A percentile compares a stretch with the other conserved stretches of the same genome.
Evolutionary conservation across 2,329 filamentous ascomycete genomes (phyloP).

Genomic region (Penicillium paneum): DNA sequence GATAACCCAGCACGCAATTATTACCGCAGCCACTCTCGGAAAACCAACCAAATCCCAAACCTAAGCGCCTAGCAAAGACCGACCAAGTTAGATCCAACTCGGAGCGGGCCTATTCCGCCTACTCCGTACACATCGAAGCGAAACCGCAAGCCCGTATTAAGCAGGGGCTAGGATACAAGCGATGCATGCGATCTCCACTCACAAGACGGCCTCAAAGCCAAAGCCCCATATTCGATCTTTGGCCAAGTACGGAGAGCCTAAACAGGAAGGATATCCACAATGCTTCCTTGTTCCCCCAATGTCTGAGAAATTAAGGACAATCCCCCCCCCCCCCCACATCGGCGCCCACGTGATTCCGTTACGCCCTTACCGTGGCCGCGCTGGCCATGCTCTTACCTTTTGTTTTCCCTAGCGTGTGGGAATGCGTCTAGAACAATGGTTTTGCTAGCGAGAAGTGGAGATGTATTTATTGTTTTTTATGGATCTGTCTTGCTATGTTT

Average conservation of each 20-base stretch:
- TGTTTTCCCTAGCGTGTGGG: neutral
- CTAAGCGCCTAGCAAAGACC: neutral
- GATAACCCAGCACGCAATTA: neutral
- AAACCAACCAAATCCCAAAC: neutral
- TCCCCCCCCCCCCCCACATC: conserved; percentile 1
- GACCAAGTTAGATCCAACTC: neutral
- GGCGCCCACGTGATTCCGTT: neutral
- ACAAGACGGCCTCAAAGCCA: neutral
- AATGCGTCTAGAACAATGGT: neutral
- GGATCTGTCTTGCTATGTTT: neutral
- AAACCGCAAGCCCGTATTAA: neutral
- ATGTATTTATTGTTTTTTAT: neutral
- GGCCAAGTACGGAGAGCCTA: neutral
- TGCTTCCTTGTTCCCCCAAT: neutral
- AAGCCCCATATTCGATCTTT: neutral
- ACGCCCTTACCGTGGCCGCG: neutral
- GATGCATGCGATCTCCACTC: neutral
- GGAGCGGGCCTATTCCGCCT: neutral
- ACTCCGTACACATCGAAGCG: neutral
- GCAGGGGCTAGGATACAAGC: neutral
- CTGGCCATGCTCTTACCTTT: neutral
- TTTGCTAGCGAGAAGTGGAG: neutral
- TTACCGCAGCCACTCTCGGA: neutral
- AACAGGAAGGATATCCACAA: neutral
- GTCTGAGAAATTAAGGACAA: neutral